Percentiles rank a stretch among this genome's conserved stretches.
These are phyloP conservation scores for Ceratocystis cacaofunesta DNA, from an alignment of 2,329 filamentous ascomycete genomes.

Conservation along the genomic window DNA sequence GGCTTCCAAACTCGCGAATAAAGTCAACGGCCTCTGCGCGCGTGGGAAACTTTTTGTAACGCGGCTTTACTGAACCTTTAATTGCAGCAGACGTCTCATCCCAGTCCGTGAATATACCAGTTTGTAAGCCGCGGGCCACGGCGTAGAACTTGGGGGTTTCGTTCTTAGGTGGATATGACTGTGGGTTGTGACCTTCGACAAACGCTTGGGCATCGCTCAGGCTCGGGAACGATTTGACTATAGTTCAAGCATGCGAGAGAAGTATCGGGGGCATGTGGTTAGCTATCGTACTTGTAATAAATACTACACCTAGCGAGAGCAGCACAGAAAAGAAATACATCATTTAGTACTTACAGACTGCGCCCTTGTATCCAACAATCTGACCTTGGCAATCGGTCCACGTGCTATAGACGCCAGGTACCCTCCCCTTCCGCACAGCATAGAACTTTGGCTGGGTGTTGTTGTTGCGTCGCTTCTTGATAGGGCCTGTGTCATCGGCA, in stretches of 20 bases:
- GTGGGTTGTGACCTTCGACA: constrained; percentile 42
- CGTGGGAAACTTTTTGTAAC: constrained; percentile 55
- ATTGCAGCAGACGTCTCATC: constrained; percentile 57
- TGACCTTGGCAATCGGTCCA: constrained; percentile 49
- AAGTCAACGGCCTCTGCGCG: constrained; percentile 63
- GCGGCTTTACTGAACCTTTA: constrained; percentile 52
- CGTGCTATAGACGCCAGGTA: constrained; percentile 45
- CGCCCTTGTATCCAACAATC: constrained; percentile 46
- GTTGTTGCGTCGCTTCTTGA: constrained; percentile 34
- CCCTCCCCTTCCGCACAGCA: constrained; percentile 42
- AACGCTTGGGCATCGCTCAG: constrained; percentile 67
- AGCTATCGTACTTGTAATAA: constrained; percentile 25
- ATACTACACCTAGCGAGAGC: constrained; percentile 24
- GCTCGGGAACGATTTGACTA: constrained; percentile 67
- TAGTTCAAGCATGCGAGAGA: neutral
- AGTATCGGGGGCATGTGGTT: neutral
- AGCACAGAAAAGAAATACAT: neutral
- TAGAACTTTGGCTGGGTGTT: constrained; percentile 44
- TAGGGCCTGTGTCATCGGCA: neutral
- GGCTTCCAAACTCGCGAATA: constrained; percentile 39
- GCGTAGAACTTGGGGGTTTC: constrained; percentile 39
- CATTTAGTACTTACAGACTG: constrained; percentile 43
- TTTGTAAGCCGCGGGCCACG: constrained; percentile 42
- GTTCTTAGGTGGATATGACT: constrained; percentile 26
- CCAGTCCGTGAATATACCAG: constrained; percentile 52